Percentiles rank a stretch among this genome's conserved stretches.
phyloP scores from a whole-genome alignment of 441 rosid species.

The Dalechampia spathulata region DNA sequence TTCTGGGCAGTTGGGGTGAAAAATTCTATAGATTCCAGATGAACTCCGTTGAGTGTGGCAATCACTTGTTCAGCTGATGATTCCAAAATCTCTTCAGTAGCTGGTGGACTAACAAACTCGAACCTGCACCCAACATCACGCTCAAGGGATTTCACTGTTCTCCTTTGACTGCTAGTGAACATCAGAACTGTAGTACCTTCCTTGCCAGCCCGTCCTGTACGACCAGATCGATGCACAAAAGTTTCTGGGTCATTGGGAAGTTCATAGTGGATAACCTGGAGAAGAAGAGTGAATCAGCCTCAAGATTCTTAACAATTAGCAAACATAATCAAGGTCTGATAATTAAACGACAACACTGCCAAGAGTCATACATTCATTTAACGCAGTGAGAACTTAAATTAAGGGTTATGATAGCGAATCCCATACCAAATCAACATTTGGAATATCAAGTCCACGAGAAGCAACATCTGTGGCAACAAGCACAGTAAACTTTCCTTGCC shows the following conservation, averaged over 20 bases:
- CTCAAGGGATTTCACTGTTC: conserved; percentile 85
- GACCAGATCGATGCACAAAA: conserved; percentile 98
- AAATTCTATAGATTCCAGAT: conserved; percentile 67
- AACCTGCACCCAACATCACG: conserved; percentile 96
- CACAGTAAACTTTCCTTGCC: conserved; percentile 96
- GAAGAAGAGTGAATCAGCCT: conserved; percentile 13
- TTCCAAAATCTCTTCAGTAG: conserved; percentile 60
- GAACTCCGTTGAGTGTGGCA: conserved; percentile 83
- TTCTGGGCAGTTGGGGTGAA: conserved; percentile 81
- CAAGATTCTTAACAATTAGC: conserved; percentile 13
- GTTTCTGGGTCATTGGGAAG: conserved; percentile 98
- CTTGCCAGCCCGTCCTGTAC: conserved; percentile 98
- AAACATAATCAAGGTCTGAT: not conserved
- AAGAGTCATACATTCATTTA: too few relatives aligned
- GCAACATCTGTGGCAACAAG: conserved; percentile 99
- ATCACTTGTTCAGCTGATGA: conserved; percentile 86
- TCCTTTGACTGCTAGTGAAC: conserved; percentile 78
- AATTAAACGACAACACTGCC: too few relatives aligned
- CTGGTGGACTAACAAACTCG: conserved; percentile 83
- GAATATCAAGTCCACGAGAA: conserved; percentile 96
- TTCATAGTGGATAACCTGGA: conserved; percentile 89
- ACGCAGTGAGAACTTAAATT: too few relatives aligned
- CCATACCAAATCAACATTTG: conserved; percentile 78
- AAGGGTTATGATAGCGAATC: not conserved
- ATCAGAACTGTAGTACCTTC: conserved; percentile 85